Evolutionary conservation across 2,329 filamentous ascomycete genomes (phyloP).

Genomic region (Cyphellophora attinorum): DNA sequence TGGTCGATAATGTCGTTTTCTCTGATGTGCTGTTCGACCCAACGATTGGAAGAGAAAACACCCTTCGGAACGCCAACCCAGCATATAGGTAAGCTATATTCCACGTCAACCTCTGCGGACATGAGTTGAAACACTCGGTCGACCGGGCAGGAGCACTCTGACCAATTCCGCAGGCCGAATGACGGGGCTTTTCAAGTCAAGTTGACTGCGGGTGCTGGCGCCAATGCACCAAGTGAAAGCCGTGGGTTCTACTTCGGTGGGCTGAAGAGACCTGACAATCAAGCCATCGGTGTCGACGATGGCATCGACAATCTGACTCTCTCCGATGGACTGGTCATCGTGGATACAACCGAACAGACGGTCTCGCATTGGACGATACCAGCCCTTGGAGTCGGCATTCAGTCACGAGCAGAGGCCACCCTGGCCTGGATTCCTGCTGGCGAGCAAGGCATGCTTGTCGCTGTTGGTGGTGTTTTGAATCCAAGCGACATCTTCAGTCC

Average conservation of each 20-base stretch:
- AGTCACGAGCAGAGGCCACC: slow-evolving; percentile 53
- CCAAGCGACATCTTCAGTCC: slow-evolving; percentile 8
- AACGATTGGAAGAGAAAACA: no score
- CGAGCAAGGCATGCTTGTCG: slow-evolving; percentile 25
- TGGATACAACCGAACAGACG: slow-evolving; percentile 47
- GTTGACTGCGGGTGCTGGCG: slow-evolving; percentile 55
- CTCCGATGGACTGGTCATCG: slow-evolving; percentile 48
- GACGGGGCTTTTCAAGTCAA: no score
- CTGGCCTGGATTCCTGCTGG: slow-evolving; percentile 49
- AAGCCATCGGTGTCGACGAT: slow-evolving; percentile 21
- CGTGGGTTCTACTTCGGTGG: slow-evolving; percentile 50
- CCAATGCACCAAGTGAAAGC: slow-evolving; percentile 59
- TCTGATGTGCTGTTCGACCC: no score
- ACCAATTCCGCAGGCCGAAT: no score
- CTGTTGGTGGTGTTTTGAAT: slow-evolving; percentile 25
- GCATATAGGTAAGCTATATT: no score
- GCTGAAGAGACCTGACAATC: slow-evolving; percentile 29
- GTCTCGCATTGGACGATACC: slow-evolving; percentile 46
- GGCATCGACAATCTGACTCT: slow-evolving; percentile 17
- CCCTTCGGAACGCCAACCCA: no score
- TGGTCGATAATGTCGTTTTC: no score
- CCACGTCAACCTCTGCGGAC: no score
- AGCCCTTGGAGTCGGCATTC: slow-evolving; percentile 39
- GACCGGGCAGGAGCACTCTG: no score
- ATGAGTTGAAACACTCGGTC: no score